Evolutionary conservation across 2,329 filamentous ascomycete genomes (phyloP).

Genomic region (Cordyceps fumosorosea): DNA sequence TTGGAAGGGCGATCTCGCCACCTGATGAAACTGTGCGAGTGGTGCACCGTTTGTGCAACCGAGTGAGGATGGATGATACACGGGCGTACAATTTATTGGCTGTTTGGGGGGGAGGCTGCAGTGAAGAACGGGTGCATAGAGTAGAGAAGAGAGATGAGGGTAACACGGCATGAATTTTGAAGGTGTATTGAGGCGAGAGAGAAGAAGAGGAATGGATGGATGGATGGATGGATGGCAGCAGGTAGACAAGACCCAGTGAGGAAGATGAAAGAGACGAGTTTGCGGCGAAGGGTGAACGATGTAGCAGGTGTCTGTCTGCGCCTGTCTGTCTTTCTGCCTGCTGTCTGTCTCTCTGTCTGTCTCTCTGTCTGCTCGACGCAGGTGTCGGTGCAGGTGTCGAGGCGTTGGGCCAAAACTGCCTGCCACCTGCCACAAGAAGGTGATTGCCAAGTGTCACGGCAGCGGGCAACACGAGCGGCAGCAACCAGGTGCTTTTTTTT

Average conservation of each 20-base stretch:
- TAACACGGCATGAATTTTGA: background rate
- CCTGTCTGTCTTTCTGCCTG: too few relatives aligned
- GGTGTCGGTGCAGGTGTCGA: background rate
- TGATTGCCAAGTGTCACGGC: conserved; percentile 12
- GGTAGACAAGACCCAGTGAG: background rate
- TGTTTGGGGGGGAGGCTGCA: background rate
- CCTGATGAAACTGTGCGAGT: background rate
- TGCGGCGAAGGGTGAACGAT: background rate
- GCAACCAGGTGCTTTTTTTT: background rate
- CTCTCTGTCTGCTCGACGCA: too few relatives aligned
- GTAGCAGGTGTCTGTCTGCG: too few relatives aligned
- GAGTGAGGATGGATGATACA: background rate
- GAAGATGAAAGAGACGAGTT: background rate
- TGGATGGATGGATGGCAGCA: background rate
- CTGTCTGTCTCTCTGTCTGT: too few relatives aligned
- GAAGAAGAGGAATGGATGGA: too few relatives aligned
- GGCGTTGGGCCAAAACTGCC: conserved; percentile 8
- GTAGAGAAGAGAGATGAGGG: background rate
- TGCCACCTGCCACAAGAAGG: conserved; percentile 11
- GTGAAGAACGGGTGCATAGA: background rate
- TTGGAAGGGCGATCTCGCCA: background rate
- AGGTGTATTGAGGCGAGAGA: background rate
- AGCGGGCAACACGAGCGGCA: conserved; percentile 7
- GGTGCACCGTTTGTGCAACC: conserved; percentile 2
- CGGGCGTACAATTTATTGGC: background rate